Evolutionary conservation across 352 stramenopile species (phyloP).

Genomic region (Aphanomyces invadans): DNA sequence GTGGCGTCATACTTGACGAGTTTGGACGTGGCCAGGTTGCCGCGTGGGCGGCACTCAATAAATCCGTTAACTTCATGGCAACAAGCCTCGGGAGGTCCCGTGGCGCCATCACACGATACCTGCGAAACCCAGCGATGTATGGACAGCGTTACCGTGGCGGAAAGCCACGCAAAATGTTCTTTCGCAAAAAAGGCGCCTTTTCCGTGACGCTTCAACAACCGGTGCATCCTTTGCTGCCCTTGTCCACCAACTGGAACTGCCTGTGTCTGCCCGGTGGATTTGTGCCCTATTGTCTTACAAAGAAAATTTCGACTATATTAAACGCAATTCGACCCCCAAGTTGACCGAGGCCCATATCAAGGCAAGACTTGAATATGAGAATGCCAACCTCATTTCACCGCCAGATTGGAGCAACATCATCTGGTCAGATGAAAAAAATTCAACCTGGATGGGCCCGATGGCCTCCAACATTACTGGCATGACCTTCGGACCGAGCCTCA

Average conservation of each 20-base stretch:
- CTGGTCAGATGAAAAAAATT: slow-evolving; percentile 18
- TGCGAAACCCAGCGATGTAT: neutral
- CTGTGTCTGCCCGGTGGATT: no score
- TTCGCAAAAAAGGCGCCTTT: neutral
- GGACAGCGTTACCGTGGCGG: neutral
- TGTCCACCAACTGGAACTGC: no score
- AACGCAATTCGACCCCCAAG: neutral
- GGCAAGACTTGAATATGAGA: neutral
- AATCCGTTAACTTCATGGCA: neutral
- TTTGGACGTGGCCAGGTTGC: neutral
- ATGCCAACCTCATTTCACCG: neutral
- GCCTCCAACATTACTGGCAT: neutral
- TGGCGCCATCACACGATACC: neutral
- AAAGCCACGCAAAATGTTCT: neutral
- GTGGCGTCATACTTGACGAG: no score
- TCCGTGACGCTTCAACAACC: neutral
- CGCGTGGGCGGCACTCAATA: neutral
- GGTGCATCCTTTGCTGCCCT: neutral
- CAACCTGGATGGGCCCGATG: slow-evolving; percentile 9
- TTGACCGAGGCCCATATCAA: neutral
- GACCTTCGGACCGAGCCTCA: neutral
- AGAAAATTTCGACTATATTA: no score
- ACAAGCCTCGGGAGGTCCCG: neutral
- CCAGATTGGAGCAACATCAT: slow-evolving; percentile 6
- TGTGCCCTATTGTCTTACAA: no score